Evolutionary conservation across 2,329 filamentous ascomycete species (phyloP), one percentile per base, ranked within the genome.

Genomic region (Claviceps paspali): DNA sequence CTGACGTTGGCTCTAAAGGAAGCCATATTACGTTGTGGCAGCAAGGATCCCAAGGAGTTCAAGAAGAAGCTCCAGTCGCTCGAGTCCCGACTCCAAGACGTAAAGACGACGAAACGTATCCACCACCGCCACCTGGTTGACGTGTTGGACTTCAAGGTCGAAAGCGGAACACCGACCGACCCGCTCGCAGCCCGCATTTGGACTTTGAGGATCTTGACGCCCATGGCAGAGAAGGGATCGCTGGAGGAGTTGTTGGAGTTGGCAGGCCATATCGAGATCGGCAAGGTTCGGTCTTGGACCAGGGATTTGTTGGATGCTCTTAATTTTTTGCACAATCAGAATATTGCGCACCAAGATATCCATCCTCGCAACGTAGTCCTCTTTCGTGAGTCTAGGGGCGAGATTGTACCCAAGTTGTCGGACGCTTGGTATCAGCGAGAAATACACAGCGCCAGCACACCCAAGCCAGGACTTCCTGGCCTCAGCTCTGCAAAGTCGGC

Each of bases 281-380:
- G 74, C 44, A 87, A 79, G 52, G 78, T 87, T 31, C 79, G 86
- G 37, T 78, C 83, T 18, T 96, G 86, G 80, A 91, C 85, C n/a
- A 76, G 87, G 41, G 85, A 94, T 49, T 67, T 98, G 14, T 70
- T 98, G 19, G 85, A 95, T 59, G 91, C 80, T 0, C 64, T 98
- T 21, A 82, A 85, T 41, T 93, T 81, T 53, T 74, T 93, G 36
- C 88, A 96, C 57, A 79, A 80, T 45, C 79, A 82, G 52, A 85
- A 85, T 15, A 68, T 95, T 39, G 67, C 84, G 18, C 91, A 96
- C 56, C 82, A 83, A 51, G 76, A 82, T 49, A 76, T 95, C 14
- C 84, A 93, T 51, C 67, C 79, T 10, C 70, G 74, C 14, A 93
- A 93, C 45, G 70, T 95, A 33, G 67, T 95, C 4, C 61, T 95